Conservation (phyloP, 345 rosid genomes). For the Sonneratia caseolaris region DNA sequence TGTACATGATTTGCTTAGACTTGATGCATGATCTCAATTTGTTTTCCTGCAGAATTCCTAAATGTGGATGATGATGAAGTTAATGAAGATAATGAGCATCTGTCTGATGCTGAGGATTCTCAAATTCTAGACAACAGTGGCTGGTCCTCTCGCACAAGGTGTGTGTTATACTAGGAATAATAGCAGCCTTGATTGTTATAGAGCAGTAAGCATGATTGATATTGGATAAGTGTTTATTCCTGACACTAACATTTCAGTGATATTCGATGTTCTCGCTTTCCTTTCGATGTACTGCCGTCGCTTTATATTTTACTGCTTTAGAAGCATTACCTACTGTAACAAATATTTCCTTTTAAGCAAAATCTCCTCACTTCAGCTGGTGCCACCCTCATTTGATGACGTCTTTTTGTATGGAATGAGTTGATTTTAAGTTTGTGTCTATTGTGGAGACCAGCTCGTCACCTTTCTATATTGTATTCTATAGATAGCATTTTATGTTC, state of each 20-base stretch:
- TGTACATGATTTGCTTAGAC: constrained; percentile 1
- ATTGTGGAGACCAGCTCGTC: neutral
- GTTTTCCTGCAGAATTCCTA: constrained; percentile 52
- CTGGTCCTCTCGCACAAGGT: constrained; percentile 99
- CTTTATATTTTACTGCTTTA: neutral
- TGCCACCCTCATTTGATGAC: neutral
- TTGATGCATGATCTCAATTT: neutral
- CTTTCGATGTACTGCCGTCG: neutral
- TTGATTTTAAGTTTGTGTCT: neutral
- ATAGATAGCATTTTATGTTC: neutral
- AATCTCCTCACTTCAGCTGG: neutral
- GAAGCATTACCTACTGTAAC: neutral
- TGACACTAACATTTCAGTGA: no score
- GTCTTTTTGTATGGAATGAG: neutral
- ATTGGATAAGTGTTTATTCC: neutral
- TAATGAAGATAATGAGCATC: constrained; percentile 50
- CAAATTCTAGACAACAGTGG: constrained; percentile 77
- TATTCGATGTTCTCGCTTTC: neutral
- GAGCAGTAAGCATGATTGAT: neutral
- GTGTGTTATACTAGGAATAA: constrained; percentile 4
- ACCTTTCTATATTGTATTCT: neutral
- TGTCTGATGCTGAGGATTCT: constrained; percentile 44
- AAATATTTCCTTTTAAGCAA: neutral
- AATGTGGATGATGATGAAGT: constrained; percentile 84
- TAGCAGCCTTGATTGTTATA: neutral